Evolutionary conservation across 176 grass and related monocot genomes (phyloP).

Genomic region (barley (Hordeum vulgare)): DNA sequence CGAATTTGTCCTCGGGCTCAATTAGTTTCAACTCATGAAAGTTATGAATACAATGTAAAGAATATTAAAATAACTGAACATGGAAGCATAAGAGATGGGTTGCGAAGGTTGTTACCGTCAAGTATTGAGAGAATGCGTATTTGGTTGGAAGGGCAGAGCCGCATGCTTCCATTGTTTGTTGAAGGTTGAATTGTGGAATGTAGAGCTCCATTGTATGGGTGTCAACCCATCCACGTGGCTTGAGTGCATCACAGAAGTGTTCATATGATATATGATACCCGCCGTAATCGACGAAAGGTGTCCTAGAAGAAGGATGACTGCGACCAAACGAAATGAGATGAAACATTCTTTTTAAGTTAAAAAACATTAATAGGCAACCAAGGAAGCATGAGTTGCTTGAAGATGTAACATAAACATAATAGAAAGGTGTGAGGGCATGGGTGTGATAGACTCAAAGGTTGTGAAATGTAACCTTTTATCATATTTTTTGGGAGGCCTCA

Average conservation of each 20-base stretch:
- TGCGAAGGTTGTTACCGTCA: background rate
- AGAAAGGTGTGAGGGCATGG: no score
- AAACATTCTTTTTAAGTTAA: no score
- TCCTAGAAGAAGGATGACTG: background rate
- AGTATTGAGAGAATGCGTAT: background rate
- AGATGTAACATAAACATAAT: no score
- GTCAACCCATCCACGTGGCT: background rate
- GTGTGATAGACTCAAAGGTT: no score
- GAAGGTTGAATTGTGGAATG: background rate
- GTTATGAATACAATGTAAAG: no score
- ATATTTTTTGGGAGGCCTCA: rapidly evolving
- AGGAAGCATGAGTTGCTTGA: no score
- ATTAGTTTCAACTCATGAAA: background rate
- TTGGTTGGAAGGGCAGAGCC: background rate
- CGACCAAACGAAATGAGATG: no score
- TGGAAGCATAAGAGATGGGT: no score
- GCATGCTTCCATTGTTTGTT: no score
- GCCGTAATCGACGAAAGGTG: background rate
- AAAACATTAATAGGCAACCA: no score
- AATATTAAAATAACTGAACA: no score
- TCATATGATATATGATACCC: background rate
- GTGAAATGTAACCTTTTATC: background rate
- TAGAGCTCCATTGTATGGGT: background rate
- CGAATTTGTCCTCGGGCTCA: background rate
- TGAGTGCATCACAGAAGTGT: background rate